phyloP scores from a whole-genome alignment of 2,329 filamentous ascomycete genomes.

The Bipolaris cookei region DNA sequence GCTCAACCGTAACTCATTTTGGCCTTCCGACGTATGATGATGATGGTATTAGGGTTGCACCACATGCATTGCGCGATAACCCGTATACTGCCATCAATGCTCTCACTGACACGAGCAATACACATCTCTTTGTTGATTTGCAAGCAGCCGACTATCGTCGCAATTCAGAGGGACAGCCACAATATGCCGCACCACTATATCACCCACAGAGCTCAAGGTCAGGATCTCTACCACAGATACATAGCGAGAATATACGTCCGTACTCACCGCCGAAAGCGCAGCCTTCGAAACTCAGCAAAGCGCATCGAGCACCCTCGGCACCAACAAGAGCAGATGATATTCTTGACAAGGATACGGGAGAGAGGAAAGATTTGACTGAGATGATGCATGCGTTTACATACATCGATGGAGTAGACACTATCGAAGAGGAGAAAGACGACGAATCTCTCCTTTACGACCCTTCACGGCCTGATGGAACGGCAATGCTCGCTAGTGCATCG shows the following conservation, averaged over 20 bases:
- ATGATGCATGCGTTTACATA: slow-evolving; percentile 45
- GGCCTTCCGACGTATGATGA: slow-evolving; percentile 22
- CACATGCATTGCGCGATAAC: slow-evolving; percentile 23
- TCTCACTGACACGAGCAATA: slow-evolving; percentile 2
- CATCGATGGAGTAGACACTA: slow-evolving; percentile 29
- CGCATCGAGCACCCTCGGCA: slow-evolving; percentile 25
- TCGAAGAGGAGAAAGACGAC: slow-evolving; percentile 26
- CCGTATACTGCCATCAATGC: slow-evolving; percentile 26
- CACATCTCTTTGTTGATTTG: slow-evolving; percentile 5
- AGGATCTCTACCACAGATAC: slow-evolving; percentile 24
- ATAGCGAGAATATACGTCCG: slow-evolving; percentile 12
- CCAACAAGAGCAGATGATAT: slow-evolving; percentile 26
- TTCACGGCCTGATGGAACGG: slow-evolving; percentile 32
- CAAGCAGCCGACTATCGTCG: slow-evolving; percentile 30
- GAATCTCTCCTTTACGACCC: slow-evolving; percentile 30
- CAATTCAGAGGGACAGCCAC: slow-evolving; percentile 34
- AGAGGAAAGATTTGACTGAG: slow-evolving; percentile 41
- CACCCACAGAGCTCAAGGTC: slow-evolving; percentile 21
- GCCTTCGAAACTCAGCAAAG: slow-evolving; percentile 32
- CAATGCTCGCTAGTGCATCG: slow-evolving; percentile 26
- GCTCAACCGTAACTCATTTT: slow-evolving; percentile 11
- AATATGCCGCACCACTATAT: slow-evolving; percentile 31
- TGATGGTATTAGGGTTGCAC: slow-evolving; percentile 13
- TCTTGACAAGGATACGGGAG: slow-evolving; percentile 42
- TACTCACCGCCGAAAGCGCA: slow-evolving; percentile 14